Base-by-base conservation (phyloP, 169 alveolate species). In the Babesia ovis region DNA sequence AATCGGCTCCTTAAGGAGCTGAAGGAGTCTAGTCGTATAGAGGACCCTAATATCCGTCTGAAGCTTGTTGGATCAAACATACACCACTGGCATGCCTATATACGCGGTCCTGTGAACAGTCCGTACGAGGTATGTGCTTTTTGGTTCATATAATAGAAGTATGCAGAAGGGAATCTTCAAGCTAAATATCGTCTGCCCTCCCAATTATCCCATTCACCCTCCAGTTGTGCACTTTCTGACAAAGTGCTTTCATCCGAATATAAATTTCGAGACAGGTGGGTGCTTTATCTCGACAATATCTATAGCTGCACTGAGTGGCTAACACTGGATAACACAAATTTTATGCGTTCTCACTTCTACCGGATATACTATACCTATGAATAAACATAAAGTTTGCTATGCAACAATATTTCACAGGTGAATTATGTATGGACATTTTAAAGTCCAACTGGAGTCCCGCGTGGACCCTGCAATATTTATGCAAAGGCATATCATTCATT, bases 371-470 rank as follows among this genome's bases (percentile, higher is more conserved):
- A n/a, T n/a, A n/a, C n/a, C n/a, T n/a, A n/a, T n/a, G n/a, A n/a
- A n/a, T n/a, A n/a, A n/a, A n/a, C n/a, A n/a, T n/a, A n/a, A n/a
- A n/a, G n/a, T n/a, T n/a, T n/a, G n/a, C n/a, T n/a, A n/a, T n/a
- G n/a, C n/a, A n/a, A 39, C 8, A 39, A 39, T 9, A 8, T 39
- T 53, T 23, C 58, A 53, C 77, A 93, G 97, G 98, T 35, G 97
- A 93, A 75, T 68, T 96, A 3, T 96, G 99, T 66, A 86, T 97
- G 77, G 98, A 97, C 71, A 92, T 96, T 23, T 83, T 96, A 27
- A 95, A 94, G 82, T 88, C 95, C 53, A 91, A 96, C 77, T 97
- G 99, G 98, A 94, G 96, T 27, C 99, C 98, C 0, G 98, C 97
- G 53, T 97, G 99, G 98, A 95, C 96, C 32, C 68, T 97, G 66